Evolutionary conservation across 768 basidiomycete species (phyloP).

Genomic region (Sutorius australiensis): DNA sequence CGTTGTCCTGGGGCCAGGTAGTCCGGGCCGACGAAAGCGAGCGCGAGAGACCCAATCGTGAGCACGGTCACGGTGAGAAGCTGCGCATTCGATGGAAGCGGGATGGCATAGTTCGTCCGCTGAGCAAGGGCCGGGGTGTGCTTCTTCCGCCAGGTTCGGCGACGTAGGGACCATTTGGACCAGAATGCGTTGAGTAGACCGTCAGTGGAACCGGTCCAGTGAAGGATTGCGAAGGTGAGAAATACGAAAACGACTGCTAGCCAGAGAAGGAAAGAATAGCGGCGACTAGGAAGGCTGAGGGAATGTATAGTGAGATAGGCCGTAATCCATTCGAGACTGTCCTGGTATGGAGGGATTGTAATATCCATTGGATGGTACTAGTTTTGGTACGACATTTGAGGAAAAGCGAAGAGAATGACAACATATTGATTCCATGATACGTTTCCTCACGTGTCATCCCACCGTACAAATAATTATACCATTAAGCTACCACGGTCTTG

Average conservation of each 20-base stretch:
- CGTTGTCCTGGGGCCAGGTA: conserved; percentile 53
- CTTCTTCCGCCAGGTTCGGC: conserved; percentile 55
- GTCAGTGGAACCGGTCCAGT: conserved; percentile 39
- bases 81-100: conserved; percentile 63
- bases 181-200: conserved; percentile 50
- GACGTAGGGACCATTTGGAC: conserved; percentile 55
- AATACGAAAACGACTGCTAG: conserved; percentile 43
- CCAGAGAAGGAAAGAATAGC: conserved; percentile 61
- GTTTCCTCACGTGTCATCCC: neutral
- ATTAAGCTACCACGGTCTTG: conserved; percentile 19
- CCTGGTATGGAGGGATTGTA: conserved; percentile 43
- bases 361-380: conserved; percentile 28
- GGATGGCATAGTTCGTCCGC: conserved; percentile 30
- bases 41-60: conserved; percentile 38
- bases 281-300: conserved; percentile 47
- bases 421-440: too few relatives aligned
- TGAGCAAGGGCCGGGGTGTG: conserved; percentile 36
- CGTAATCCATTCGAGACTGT: conserved; percentile 49
- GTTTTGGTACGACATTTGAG: neutral
- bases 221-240: conserved; percentile 39
- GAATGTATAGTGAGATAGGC: conserved; percentile 57
- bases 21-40: conserved; percentile 62
- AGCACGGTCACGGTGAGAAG: conserved; percentile 49
- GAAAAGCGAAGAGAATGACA: neutral
- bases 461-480: neutral